Conservation (phyloP, 345 rosid species). For the Ceriops zippeliana region DNA sequence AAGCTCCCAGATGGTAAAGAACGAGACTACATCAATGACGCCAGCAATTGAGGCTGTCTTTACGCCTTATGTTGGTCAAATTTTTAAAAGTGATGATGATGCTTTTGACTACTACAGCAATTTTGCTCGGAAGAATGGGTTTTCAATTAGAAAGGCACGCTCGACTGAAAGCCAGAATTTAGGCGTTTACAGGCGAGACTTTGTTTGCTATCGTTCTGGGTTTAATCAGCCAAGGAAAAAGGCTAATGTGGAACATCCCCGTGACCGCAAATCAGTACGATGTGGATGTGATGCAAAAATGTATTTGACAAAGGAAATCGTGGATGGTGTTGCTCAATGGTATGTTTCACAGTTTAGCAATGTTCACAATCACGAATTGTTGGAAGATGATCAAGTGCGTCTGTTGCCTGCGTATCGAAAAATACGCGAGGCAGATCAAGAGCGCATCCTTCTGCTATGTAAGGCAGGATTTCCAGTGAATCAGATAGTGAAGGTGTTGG, state of each 20-base stretch:
- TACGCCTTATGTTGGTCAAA: constrained; percentile 81
- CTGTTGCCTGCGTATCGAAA: constrained; percentile 90
- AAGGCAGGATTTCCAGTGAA: constrained; percentile 94
- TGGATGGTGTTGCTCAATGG: constrained; percentile 66
- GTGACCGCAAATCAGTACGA: constrained; percentile 89
- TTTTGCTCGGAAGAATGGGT: constrained; percentile 83
- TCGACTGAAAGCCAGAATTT: constrained; percentile 86
- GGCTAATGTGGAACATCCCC: constrained; percentile 81
- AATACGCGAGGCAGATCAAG: constrained; percentile 84
- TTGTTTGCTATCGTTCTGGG: constrained; percentile 94
- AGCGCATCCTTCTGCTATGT: constrained; percentile 75
- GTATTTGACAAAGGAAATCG: constrained; percentile 73
- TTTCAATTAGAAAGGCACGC: constrained; percentile 85
- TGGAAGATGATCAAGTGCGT: constrained; percentile 93
- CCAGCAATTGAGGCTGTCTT: constrained; percentile 49
- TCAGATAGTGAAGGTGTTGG: constrained; percentile 79
- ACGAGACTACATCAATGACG: constrained; percentile 43
- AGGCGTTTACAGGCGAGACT: constrained; percentile 84
- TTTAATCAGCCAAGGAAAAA: constrained; percentile 90
- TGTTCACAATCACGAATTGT: constrained; percentile 86
- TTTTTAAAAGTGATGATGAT: constrained; percentile 71
- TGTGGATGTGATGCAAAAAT: constrained; percentile 94
- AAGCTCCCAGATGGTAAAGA: constrained; percentile 46
- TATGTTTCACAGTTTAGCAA: constrained; percentile 89
- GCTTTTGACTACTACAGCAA: constrained; percentile 81